Base-by-base conservation (phyloP, 2,329 filamentous ascomycete genomes). In the Diaporthe aspalathi region DNA sequence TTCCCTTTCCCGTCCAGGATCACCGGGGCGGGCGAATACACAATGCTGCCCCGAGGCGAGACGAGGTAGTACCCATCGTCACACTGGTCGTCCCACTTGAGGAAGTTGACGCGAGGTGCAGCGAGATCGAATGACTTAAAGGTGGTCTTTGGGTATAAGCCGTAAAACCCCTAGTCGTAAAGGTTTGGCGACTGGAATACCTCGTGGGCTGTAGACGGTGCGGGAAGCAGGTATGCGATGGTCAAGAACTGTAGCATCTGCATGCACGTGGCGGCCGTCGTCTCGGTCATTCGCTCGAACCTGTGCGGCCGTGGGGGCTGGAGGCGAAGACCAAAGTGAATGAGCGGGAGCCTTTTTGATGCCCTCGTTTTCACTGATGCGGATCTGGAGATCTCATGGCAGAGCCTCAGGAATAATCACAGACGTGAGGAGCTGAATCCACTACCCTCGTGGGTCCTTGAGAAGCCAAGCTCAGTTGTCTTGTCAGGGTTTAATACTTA, bases 1-100 rank as follows among this genome's bases (percentile, higher is more conserved):
- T 76, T 77, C 22, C 78, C 77, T 7, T 69, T 65, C 24, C 70
- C 72, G 32, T 75, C 74, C 20, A 78, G 65, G 50, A 78, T 78
- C 49, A 78, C 74, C 24, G 76, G 76, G 0, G 73, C 72, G 12
- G 73, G 70, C 20, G 62, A 67, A 11, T 57, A 47, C 7, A 75
- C 70, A 29, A 57, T 70, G 45, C 67, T 68, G 22, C 74, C 74
- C 2, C 74, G 73, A 5, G 72, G 74, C 17, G 72, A 69, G 17
- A 75, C 50, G 12, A 75, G 67, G 24, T 72, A 74, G 54, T 57
- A 49, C 38, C 71, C 71, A 54, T 75, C 69, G 32, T 67, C 67
- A 35, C 74, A 75, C 40, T 50, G 29, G 8, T 67, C 67, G 24
- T 75, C 67, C 73, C 71, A 72, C 14, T 45, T 43, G 32, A 73